phyloP scores from a whole-genome alignment of 164 flowering plant genomes.

The Tetrastigma voinierianum region DNA sequence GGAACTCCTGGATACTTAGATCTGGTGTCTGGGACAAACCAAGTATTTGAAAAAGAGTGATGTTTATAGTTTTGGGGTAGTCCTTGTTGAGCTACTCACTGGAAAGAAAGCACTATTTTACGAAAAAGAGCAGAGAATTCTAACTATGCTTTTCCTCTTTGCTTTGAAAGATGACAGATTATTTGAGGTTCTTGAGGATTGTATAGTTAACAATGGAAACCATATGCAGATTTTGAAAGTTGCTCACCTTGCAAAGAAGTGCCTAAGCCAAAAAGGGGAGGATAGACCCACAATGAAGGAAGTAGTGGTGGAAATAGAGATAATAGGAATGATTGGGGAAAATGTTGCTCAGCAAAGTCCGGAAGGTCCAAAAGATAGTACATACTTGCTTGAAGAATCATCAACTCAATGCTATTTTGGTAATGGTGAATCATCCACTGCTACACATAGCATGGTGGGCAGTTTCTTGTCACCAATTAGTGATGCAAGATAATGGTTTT shows the following conservation, averaged over 20 bases:
- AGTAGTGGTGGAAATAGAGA: conserved; percentile 16
- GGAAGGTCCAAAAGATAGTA: conserved; percentile 3
- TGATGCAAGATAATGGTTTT: no score
- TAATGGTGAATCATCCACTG: neutral
- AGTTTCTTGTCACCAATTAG: no score
- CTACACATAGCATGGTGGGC: neutral
- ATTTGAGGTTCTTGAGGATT: conserved; percentile 15
- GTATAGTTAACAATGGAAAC: conserved; percentile 3
- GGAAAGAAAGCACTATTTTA: conserved; percentile 25
- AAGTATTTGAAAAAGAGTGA: conserved; percentile 41
- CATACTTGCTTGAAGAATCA: neutral
- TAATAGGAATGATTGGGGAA: conserved; percentile 1
- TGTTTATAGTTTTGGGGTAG: conserved; percentile 50
- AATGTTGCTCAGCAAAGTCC: conserved; percentile 7
- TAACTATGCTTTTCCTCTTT: conserved; percentile 27
- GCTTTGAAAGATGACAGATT: conserved; percentile 15
- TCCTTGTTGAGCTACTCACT: conserved; percentile 37
- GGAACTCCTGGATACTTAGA: conserved; percentile 49
- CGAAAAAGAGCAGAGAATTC: conserved; percentile 16
- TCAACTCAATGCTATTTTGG: no score
- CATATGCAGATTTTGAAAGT: conserved; percentile 8
- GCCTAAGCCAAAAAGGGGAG: conserved; percentile 12
- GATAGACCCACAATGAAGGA: conserved; percentile 19
- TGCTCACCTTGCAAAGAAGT: conserved; percentile 16
- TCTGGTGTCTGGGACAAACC: conserved; percentile 39